Conservation (phyloP, 208 protist genomes). For the Borovskyia barvae region DNA sequence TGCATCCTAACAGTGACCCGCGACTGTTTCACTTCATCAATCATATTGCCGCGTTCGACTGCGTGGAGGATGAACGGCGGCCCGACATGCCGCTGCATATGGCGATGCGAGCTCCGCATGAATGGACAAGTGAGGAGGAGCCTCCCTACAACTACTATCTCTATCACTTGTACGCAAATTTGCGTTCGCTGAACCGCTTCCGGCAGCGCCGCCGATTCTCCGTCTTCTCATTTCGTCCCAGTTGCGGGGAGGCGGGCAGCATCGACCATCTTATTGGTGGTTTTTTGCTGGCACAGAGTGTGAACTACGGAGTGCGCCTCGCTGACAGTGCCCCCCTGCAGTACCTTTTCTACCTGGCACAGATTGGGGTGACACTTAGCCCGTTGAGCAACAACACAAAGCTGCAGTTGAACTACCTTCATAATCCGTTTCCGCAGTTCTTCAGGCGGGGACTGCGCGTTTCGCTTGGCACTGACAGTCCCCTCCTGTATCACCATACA, state of each 20-base stretch:
- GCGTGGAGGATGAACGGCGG: constrained; percentile 96
- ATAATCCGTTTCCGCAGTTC: constrained; percentile 95
- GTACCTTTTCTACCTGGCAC: constrained; percentile 99
- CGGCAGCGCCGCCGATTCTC: constrained; percentile 84
- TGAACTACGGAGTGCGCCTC: constrained; percentile 97
- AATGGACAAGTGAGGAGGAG: constrained; percentile 94
- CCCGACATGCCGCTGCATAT: constrained; percentile 59
- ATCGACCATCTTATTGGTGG: constrained; percentile 93
- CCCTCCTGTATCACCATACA: constrained; percentile 97
- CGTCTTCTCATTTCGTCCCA: constrained; percentile 96
- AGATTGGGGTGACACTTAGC: constrained; percentile 96
- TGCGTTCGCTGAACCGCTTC: constrained; percentile 96
- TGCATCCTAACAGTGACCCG: constrained; percentile 94
- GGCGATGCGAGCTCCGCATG: constrained; percentile 63
- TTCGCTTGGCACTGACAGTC: constrained; percentile 95
- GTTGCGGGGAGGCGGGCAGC: constrained; percentile 94
- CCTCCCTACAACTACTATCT: constrained; percentile 99
- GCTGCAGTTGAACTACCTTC: constrained; percentile 94
- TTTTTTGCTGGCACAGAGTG: constrained; percentile 93
- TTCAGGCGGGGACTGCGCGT: constrained; percentile 96
- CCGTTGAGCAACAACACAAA: constrained; percentile 99
- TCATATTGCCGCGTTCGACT: constrained; percentile 98
- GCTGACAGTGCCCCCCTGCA: constrained; percentile 90
- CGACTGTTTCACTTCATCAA: constrained; percentile 96
- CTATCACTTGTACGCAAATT: constrained; percentile 99